Evolutionary conservation across 75 land plant species (phyloP).

Genomic region (Pinus tabuliformis): DNA sequence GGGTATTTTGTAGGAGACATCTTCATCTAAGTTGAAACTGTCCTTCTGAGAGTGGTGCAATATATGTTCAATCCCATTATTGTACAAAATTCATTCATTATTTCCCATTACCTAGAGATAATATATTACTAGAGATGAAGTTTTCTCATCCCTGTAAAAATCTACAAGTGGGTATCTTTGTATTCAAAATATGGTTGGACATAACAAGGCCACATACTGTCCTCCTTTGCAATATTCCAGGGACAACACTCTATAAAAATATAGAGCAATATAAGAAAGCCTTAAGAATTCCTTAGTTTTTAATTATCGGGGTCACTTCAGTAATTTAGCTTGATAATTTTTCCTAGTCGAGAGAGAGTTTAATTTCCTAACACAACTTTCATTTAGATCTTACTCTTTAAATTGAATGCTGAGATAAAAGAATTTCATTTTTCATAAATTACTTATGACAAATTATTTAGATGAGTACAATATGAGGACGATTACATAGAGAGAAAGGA

Average conservation of each 20-base stretch:
- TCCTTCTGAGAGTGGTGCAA: constrained; percentile 37
- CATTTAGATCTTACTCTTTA: background rate
- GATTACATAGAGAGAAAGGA: constrained; percentile 45
- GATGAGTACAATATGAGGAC: constrained; percentile 75
- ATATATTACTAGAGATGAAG: background rate
- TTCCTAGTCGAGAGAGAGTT: constrained; percentile 87
- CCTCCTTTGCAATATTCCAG: constrained; percentile 71
- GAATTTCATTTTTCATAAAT: background rate
- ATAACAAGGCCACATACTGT: constrained; percentile 87
- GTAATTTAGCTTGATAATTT: constrained; percentile 88
- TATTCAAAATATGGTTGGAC: constrained; percentile 75
- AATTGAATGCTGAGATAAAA: background rate
- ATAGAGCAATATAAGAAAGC: constrained; percentile 64
- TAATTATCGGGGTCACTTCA: constrained; percentile 70
- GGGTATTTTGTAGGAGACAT: constrained; percentile 42
- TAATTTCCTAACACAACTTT: background rate
- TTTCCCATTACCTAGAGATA: background rate
- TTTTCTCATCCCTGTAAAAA: background rate
- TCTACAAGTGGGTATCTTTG: constrained; percentile 66
- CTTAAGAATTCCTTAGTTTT: constrained; percentile 50
- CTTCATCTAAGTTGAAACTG: constrained; percentile 31
- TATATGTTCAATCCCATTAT: background rate
- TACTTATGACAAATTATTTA: constrained; percentile 42
- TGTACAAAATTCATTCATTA: background rate
- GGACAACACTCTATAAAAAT: constrained; percentile 65